Conservation (phyloP, 75 land plant genomes). For the Selaginella tamariscina region DNA sequence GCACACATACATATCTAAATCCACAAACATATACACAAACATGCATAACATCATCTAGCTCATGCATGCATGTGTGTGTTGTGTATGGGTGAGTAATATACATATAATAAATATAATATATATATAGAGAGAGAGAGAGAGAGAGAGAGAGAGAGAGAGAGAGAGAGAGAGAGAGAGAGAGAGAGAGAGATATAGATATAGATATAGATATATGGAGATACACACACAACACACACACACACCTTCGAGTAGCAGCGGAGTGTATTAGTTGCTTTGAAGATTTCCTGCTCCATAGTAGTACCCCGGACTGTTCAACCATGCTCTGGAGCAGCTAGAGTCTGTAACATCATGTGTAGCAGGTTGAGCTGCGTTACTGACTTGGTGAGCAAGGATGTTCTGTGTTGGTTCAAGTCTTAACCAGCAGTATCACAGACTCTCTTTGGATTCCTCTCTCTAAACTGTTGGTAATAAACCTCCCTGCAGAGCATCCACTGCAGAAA, state of each 20-base stretch:
- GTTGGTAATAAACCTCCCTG: neutral
- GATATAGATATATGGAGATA: no score
- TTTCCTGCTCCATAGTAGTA: conserved; percentile 6
- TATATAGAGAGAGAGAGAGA: neutral
- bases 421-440: conserved; percentile 2
- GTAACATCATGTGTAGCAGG: conserved; percentile 9
- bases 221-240: no score
- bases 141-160: neutral
- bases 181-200: no score
- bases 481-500: conserved; percentile 5
- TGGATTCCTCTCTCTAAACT: neutral
- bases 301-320: conserved; percentile 11
- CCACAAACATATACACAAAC: neutral
- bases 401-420: neutral
- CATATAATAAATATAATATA: no score
- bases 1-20: neutral
- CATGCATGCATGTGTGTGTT: no score
- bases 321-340: neutral
- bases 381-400: neutral
- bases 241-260: conserved; percentile 2
- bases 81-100: no score
- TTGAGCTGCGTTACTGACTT: conserved; percentile 2
- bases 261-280: conserved; percentile 8
- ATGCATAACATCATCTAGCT: no score
- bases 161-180: neutral